phyloP scores from a whole-genome alignment of 202 grass and related monocot genomes.

The Saccharum hybrid region DNA sequence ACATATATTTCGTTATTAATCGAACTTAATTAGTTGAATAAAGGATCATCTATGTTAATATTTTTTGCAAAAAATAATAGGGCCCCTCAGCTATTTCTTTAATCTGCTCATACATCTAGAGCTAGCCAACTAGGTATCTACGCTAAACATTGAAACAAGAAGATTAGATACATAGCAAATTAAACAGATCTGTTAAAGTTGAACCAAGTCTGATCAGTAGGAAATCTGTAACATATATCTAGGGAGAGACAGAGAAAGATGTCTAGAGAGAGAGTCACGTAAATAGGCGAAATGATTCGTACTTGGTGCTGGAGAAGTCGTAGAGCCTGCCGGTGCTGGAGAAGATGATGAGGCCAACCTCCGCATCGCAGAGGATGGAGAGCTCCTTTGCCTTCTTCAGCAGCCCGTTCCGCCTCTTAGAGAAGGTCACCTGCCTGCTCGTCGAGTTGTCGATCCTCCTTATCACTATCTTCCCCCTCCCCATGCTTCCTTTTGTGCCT shows the following conservation, averaged over 20 bases:
- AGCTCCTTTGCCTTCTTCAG: conserved; percentile 69
- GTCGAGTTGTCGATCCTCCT: conserved; percentile 67
- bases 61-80: not conserved
- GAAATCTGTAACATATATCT: not conserved
- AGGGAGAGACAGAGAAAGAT: not conserved
- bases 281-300: conserved; percentile 7
- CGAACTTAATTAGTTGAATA: not conserved
- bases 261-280: not conserved
- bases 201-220: not conserved
- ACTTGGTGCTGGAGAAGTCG: conserved; percentile 63
- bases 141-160: not conserved
- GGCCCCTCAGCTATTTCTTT: not conserved
- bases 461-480: conserved; percentile 62
- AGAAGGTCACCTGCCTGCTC: conserved; percentile 69
- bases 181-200: not conserved
- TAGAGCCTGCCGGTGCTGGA: conserved; percentile 63
- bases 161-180: not conserved
- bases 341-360: conserved; percentile 61
- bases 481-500: conserved; percentile 30
- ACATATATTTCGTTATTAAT: not conserved
- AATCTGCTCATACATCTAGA: not conserved
- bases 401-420: conserved; percentile 58
- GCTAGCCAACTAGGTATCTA: not conserved
- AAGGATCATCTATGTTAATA: not conserved
- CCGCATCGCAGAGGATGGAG: conserved; percentile 61